Base-by-base conservation (phyloP, 495 filamentous ascomycete species). In the Hypoxylon trugodes region DNA sequence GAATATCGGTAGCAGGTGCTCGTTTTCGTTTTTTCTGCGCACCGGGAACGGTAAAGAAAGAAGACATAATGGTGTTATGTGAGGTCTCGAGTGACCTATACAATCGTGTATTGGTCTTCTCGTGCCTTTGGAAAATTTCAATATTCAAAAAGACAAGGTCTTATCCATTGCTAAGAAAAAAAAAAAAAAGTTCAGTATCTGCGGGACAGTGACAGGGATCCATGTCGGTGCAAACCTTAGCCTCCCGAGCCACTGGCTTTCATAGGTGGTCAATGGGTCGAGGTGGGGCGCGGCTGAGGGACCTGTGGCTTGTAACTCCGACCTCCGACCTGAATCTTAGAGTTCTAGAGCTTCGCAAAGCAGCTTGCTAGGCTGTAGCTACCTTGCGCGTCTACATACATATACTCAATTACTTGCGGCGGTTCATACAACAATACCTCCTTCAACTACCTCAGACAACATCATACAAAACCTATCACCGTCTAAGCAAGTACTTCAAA, bases 1-100 rank as follows among this genome's bases (percentile, higher is more conserved):
- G 80, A 0, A 58, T 65, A 42, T 81, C 79, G 7, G 68, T 42
- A 19, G 65, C 68, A 42, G 78, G 73, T 26, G 74, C 61, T 18
- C 83, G 79, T 80, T 96, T 95, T 68, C 92, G 80, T 82, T 96
- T 95, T 77, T 89, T 90, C 67, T 90, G 86, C 24, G 87, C 87
- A 18, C 84, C 83, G 36, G 92, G 89, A 19, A 87, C 70, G 36
- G 92, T 92, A 72, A 96, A 96, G 76, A 96, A 96, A 13, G 90
- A 94, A 47, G 90, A 91, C 90, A 94, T 92, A 25, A 40, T 70
- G 46, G 56, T 45, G 26, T 43, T 30, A 16, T 30, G 40, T 41
- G 42, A 13, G 35, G 18, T 56, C 15, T 70, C 15, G 28, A 58
- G 33, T 18, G 49, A 53, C 49, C 37, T 49, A 49, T 61, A 58